phyloP scores from a whole-genome alignment of 1,284 basidiomycete species.

The Melampsora medusae region DNA sequence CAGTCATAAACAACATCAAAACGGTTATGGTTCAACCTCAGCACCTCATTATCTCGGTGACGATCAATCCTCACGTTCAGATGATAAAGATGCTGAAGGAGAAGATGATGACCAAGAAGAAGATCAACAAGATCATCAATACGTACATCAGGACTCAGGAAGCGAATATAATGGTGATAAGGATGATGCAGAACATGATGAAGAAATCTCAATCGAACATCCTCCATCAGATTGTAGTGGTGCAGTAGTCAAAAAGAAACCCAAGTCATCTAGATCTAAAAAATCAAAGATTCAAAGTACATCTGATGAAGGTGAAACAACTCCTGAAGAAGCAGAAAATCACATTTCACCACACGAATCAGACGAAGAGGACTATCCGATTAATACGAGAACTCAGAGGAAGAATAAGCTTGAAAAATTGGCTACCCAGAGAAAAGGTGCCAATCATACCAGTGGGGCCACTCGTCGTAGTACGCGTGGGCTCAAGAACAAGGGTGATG shows the following conservation, averaged over 20 bases:
- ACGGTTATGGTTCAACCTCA: not conserved
- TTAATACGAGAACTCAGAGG: slow-evolving; percentile 11
- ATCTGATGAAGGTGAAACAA: not conserved
- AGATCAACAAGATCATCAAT: slow-evolving; percentile 33
- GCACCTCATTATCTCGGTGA: slow-evolving; percentile 1
- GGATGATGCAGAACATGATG: slow-evolving; percentile 13
- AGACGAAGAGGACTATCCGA: slow-evolving; percentile 6
- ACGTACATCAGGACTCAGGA: slow-evolving; percentile 20
- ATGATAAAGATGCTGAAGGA: slow-evolving; percentile 47
- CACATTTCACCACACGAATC: not conserved
- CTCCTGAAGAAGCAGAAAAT: slow-evolving; percentile 31
- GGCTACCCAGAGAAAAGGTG: slow-evolving; percentile 11
- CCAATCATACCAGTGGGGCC: slow-evolving; percentile 39
- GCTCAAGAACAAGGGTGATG: not conserved
- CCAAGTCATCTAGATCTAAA: not conserved
- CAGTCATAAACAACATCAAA: not conserved
- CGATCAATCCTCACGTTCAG: not conserved
- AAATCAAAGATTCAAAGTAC: not conserved
- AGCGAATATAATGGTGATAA: slow-evolving; percentile 22
- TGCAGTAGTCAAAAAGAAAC: not conserved
- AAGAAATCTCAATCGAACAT: not conserved
- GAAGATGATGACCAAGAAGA: slow-evolving; percentile 48
- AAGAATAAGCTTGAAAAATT: slow-evolving; percentile 25
- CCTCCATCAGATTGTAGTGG: not conserved
- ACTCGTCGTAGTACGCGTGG: slow-evolving; percentile 22